These are phyloP conservation scores for Entophlyctis luteolus DNA, from an alignment of 192 early-diverging fungal species.

Conservation along the genomic window DNA sequence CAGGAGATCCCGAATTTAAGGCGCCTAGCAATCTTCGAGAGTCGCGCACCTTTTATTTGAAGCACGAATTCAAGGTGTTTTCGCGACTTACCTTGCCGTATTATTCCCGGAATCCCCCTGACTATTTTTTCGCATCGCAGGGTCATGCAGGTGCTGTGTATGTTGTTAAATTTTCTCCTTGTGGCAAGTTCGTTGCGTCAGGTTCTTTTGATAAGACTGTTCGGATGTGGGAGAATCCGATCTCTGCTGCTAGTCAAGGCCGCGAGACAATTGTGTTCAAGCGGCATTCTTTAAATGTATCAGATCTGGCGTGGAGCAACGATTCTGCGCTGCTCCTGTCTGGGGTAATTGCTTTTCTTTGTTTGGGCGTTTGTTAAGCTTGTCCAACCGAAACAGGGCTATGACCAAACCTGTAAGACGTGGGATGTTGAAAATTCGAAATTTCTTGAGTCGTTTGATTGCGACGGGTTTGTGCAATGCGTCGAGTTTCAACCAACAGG, in stretches of 20 bases:
- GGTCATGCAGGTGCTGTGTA: conserved; percentile 91
- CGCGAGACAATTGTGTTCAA: conserved; percentile 75
- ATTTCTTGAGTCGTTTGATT: conserved; percentile 57
- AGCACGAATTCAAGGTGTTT: conserved; percentile 62
- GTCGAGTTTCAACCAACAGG: conserved; percentile 71
- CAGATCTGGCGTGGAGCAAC: conserved; percentile 71
- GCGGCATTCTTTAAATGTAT: conserved; percentile 72
- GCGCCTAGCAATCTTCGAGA: conserved; percentile 41
- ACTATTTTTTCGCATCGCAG: too few relatives aligned
- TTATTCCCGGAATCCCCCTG: not conserved
- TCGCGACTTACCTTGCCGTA: not conserved
- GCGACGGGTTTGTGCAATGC: conserved; percentile 83
- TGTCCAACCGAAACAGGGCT: conserved; percentile 34
- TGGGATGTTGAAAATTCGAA: conserved; percentile 74
- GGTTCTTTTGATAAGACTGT: conserved; percentile 94
- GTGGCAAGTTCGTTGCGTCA: conserved; percentile 75
- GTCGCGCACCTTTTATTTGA: conserved; percentile 55
- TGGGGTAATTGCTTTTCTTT: conserved; percentile 31
- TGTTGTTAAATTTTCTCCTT: conserved; percentile 79
- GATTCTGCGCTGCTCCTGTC: conserved; percentile 67
- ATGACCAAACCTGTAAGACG: conserved; percentile 75
- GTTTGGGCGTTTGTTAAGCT: not conserved
- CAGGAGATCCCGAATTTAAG: too few relatives aligned
- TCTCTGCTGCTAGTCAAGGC: conserved; percentile 31
- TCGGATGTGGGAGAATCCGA: conserved; percentile 77